Evolutionary conservation across 1,284 basidiomycete genomes (phyloP).

Genomic region (Coniferiporia sulphurascens): DNA sequence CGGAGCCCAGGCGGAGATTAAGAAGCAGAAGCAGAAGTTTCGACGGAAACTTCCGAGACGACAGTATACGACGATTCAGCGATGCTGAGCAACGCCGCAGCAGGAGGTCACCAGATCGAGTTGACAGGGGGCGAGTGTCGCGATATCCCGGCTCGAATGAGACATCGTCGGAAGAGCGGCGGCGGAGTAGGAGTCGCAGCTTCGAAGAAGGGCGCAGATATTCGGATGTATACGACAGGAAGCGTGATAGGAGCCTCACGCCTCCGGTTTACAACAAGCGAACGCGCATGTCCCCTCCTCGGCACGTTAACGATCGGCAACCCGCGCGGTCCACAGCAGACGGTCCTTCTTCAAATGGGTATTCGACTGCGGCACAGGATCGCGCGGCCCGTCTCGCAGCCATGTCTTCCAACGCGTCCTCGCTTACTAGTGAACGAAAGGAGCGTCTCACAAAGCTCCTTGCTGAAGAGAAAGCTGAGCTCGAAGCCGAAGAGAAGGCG

Average conservation of each 20-base stretch:
- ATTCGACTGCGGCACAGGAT: conserved; percentile 45
- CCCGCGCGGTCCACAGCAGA: background rate
- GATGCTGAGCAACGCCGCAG: conserved; percentile 1
- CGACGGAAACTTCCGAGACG: background rate
- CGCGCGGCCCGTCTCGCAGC: conserved; percentile 82
- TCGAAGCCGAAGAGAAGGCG: conserved; percentile 57
- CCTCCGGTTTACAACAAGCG: conserved; percentile 11
- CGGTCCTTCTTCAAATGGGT: conserved; percentile 23
- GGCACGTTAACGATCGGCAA: conserved; percentile 18
- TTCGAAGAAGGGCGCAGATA: conserved; percentile 1
- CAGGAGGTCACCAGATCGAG: background rate
- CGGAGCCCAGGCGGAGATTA: conserved; percentile 3
- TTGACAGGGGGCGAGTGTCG: background rate
- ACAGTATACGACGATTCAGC: background rate
- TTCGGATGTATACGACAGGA: conserved; percentile 4
- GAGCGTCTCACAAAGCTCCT: conserved; percentile 57
- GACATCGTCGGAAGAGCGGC: conserved; percentile 14
- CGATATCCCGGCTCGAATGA: conserved; percentile 13
- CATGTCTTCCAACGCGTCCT: conserved; percentile 72
- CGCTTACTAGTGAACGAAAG: conserved; percentile 62
- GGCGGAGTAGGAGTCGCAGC: conserved; percentile 9
- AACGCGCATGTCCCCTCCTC: conserved; percentile 24
- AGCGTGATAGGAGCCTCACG: conserved; percentile 4
- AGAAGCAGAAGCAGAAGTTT: conserved; percentile 8
- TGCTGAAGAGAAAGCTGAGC: conserved; percentile 68